These are phyloP conservation scores for Crucibulum laeve DNA, from an alignment of 768 basidiomycete species.

Conservation along the genomic window DNA sequence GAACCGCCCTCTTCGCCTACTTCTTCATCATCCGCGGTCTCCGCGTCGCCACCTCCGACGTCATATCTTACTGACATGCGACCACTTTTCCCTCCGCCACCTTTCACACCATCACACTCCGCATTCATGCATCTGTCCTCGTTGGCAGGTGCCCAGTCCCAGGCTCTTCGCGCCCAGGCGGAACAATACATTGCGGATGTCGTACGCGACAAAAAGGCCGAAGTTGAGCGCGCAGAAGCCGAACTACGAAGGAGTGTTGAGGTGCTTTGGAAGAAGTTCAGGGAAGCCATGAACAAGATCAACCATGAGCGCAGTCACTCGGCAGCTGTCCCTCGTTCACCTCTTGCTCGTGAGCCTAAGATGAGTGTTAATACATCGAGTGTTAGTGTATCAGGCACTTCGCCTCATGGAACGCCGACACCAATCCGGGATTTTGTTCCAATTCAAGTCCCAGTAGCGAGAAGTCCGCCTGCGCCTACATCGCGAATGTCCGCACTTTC, in stretches of 20 bases:
- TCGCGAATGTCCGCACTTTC: slow-evolving; percentile 61
- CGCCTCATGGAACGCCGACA: slow-evolving; percentile 24
- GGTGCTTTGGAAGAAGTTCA: slow-evolving; percentile 60
- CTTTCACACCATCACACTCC: slow-evolving; percentile 72
- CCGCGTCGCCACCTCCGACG: slow-evolving; percentile 20
- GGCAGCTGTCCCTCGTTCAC: slow-evolving; percentile 8
- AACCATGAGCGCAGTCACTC: slow-evolving; percentile 29
- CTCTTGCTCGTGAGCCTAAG: slow-evolving; percentile 8
- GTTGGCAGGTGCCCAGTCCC: slow-evolving; percentile 51
- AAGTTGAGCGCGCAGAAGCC: slow-evolving; percentile 52
- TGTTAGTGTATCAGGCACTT: slow-evolving; percentile 10
- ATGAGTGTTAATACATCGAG: slow-evolving; percentile 4
- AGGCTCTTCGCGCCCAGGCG: slow-evolving; percentile 47
- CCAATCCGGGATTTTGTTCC: slow-evolving; percentile 59
- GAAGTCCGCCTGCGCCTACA: slow-evolving; percentile 29
- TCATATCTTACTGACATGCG: slow-evolving; percentile 49
- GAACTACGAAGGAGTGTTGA: slow-evolving; percentile 55
- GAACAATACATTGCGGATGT: slow-evolving; percentile 55
- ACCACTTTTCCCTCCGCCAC: slow-evolving; percentile 68
- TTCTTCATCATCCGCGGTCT: slow-evolving; percentile 20
- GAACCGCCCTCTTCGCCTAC: slow-evolving; percentile 16
- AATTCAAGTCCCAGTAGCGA: slow-evolving; percentile 30
- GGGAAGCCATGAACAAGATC: slow-evolving; percentile 38
- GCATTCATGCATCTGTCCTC: slow-evolving; percentile 63
- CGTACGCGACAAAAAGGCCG: slow-evolving; percentile 47